Evolutionary conservation across 768 basidiomycete genomes (phyloP).

Genomic region (Suillus occidentalis): DNA sequence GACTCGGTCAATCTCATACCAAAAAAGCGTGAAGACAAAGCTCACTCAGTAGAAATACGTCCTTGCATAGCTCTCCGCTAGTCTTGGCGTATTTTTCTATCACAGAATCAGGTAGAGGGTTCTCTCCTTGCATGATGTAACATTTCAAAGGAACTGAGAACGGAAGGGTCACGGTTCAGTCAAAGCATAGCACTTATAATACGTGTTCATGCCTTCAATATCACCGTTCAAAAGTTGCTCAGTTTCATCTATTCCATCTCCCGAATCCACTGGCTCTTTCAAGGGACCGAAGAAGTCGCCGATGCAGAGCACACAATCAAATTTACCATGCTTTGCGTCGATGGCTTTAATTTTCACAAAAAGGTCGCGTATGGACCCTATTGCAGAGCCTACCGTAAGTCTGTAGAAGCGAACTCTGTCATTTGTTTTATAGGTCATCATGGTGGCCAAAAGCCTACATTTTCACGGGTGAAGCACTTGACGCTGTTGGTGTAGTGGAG

Average conservation of each 20-base stretch:
- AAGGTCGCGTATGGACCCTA: constrained; percentile 71
- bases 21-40: constrained; percentile 9
- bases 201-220: constrained; percentile 54
- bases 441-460: constrained; percentile 24
- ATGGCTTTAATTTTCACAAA: constrained; percentile 81
- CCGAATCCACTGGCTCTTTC: constrained; percentile 31
- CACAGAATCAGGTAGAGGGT: constrained; percentile 69
- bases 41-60: constrained; percentile 86
- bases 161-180: constrained; percentile 15
- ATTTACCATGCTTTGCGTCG: constrained; percentile 91
- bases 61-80: constrained; percentile 77
- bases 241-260: constrained; percentile 50
- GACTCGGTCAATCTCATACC: constrained; percentile 9
- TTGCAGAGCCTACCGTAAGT: constrained; percentile 79
- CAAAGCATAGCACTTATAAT: neutral
- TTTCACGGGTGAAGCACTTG: constrained; percentile 25
- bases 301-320: constrained; percentile 76
- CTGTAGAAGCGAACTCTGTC: constrained; percentile 28
- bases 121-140: constrained; percentile 88
- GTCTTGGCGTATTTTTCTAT: constrained; percentile 74
- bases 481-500: constrained; percentile 13
- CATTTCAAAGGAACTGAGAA: constrained; percentile 81
- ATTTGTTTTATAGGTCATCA: constrained; percentile 8
- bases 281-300: constrained; percentile 84
- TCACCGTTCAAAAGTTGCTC: constrained; percentile 62